These are phyloP conservation scores for Colletotrichum godetiae DNA, from an alignment of 2,329 filamentous ascomycete genomes.

Conservation along the genomic window DNA sequence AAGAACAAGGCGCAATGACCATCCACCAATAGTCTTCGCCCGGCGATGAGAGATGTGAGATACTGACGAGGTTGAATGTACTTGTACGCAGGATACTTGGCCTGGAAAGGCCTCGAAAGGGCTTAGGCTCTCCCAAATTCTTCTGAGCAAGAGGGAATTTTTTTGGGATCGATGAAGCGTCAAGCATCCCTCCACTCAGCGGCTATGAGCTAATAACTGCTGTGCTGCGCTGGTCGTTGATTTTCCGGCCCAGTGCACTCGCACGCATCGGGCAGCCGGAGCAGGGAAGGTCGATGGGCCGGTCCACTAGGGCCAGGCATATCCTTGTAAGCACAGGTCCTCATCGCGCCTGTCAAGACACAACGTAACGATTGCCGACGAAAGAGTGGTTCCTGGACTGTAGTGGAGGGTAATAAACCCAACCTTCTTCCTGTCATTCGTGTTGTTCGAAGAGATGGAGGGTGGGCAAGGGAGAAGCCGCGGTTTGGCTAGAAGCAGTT, in stretches of 20 bases:
- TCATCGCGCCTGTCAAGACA: constrained; percentile 13
- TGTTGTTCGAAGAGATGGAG: constrained; percentile 19
- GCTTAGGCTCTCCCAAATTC: constrained; percentile 6
- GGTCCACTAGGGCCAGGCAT: constrained; percentile 22
- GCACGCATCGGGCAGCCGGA: constrained; percentile 16
- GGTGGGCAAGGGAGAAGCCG: constrained; percentile 20
- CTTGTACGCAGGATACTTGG: neutral
- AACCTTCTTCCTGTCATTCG: constrained; percentile 22
- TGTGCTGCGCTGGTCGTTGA: constrained; percentile 14
- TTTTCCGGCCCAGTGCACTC: constrained; percentile 16
- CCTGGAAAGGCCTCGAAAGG: constrained; percentile 1
- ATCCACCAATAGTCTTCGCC: neutral
- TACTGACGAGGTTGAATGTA: neutral
- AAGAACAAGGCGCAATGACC: neutral
- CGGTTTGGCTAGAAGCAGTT: constrained; percentile 15
- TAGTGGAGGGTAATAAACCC: constrained; percentile 7
- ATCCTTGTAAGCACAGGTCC: constrained; percentile 20
- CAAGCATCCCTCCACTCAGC: constrained; percentile 8
- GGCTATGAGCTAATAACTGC: constrained; percentile 22
- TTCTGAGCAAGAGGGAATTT: neutral
- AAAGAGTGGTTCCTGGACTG: constrained; percentile 31
- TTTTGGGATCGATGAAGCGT: neutral
- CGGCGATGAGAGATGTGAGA: neutral
- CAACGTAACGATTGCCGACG: constrained; percentile 30
- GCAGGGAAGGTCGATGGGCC: constrained; percentile 27